These are phyloP conservation scores for Hypoxylon sp. DNA, from an alignment of 2,329 filamentous ascomycete genomes.

Conservation along the genomic window DNA sequence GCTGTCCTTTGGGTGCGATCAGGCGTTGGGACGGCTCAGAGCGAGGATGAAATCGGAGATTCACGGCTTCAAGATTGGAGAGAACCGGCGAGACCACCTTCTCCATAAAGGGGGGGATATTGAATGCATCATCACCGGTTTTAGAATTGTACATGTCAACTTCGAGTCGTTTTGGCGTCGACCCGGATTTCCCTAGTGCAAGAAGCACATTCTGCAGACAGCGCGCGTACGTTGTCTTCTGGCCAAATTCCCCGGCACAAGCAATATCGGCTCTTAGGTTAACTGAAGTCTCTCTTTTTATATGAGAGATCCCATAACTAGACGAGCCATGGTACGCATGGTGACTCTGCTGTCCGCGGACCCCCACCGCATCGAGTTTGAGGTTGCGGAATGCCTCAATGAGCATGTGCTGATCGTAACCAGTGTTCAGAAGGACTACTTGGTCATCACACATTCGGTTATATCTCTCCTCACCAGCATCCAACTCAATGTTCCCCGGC, in stretches of 20 bases:
- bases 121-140: slow-evolving; percentile 19
- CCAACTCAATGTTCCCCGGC: neutral
- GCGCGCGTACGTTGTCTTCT: neutral
- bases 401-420: slow-evolving; percentile 32
- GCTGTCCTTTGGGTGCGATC: neutral
- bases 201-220: slow-evolving; percentile 32
- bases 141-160: neutral
- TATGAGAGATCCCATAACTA: slow-evolving; percentile 19
- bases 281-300: slow-evolving; percentile 19
- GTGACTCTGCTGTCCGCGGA: neutral
- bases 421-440: slow-evolving; percentile 16
- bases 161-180: slow-evolving; percentile 24
- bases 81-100: slow-evolving; percentile 21
- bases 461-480: slow-evolving; percentile 11
- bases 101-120: slow-evolving; percentile 32
- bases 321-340: neutral
- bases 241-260: neutral
- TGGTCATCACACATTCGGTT: slow-evolving; percentile 26
- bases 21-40: neutral
- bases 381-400: slow-evolving; percentile 39
- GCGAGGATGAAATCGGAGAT: neutral
- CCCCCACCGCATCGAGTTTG: slow-evolving; percentile 24
- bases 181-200: slow-evolving; percentile 32
- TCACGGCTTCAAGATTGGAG: slow-evolving; percentile 21
- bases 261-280: neutral